Evolutionary conservation across 2,329 filamentous ascomycete genomes (phyloP).

Genomic region (Trichoderma hamatum): DNA sequence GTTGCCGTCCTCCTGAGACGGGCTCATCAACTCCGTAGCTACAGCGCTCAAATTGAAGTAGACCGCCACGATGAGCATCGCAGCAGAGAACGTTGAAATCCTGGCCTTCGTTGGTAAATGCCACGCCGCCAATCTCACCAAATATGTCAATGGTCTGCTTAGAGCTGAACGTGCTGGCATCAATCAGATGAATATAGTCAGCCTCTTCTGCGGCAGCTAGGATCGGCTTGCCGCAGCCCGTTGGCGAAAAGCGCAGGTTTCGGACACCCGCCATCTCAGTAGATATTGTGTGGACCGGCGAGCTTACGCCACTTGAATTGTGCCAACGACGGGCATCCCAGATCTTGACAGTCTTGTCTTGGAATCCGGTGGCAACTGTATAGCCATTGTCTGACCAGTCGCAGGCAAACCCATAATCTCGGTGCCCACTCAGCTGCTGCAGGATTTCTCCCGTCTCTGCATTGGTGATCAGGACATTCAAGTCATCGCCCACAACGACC

Average conservation of each 20-base stretch:
- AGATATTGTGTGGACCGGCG: slow-evolving; percentile 57
- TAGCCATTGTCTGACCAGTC: slow-evolving; percentile 79
- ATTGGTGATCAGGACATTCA: slow-evolving; percentile 67
- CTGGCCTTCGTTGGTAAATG: slow-evolving; percentile 67
- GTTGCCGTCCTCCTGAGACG: slow-evolving; percentile 30
- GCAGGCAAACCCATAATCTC: slow-evolving; percentile 74
- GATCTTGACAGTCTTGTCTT: slow-evolving; percentile 72
- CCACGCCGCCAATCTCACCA: slow-evolving; percentile 71
- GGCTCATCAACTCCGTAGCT: slow-evolving; percentile 36
- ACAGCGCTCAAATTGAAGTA: slow-evolving; percentile 62
- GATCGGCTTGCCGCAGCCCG: slow-evolving; percentile 67
- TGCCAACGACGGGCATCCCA: slow-evolving; percentile 76
- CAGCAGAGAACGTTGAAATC: slow-evolving; percentile 70
- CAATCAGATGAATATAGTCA: slow-evolving; percentile 71
- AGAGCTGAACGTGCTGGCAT: slow-evolving; percentile 64
- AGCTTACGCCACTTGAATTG: slow-evolving; percentile 51
- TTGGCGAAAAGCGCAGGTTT: slow-evolving; percentile 71
- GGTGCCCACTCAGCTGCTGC: slow-evolving; percentile 64
- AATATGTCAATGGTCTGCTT: slow-evolving; percentile 75
- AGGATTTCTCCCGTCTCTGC: slow-evolving; percentile 65
- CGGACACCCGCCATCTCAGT: slow-evolving; percentile 71
- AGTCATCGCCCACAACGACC: slow-evolving; percentile 71
- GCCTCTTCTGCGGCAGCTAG: slow-evolving; percentile 76
- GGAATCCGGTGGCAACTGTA: slow-evolving; percentile 75
- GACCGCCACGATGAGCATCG: slow-evolving; percentile 66